phyloP scores from a whole-genome alignment of 176 grass and related monocot genomes.

The Guadua angustifolia region DNA sequence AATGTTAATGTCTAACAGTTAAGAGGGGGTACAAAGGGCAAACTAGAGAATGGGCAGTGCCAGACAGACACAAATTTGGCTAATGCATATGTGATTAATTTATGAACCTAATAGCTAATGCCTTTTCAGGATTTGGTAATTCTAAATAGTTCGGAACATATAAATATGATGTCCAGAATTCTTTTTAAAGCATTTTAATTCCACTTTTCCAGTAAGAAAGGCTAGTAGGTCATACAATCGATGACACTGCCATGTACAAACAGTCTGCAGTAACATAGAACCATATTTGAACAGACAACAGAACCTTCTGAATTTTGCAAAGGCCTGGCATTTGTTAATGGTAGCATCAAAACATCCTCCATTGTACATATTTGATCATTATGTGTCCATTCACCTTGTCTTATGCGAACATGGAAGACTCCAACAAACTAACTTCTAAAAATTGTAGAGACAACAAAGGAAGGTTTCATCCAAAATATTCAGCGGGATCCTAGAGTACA shows the following conservation, averaged over 20 bases:
- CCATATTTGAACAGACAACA: background rate
- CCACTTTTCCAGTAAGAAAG: background rate
- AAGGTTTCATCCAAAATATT: background rate
- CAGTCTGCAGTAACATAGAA: background rate
- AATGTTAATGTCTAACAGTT: too few relatives aligned
- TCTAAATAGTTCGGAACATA: background rate
- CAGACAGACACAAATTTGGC: background rate
- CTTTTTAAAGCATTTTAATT: slow-evolving; percentile 1
- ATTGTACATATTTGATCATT: background rate
- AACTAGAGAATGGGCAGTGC: background rate
- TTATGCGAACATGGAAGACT: background rate
- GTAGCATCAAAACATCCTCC: background rate
- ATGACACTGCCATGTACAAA: background rate
- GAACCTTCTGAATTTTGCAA: background rate
- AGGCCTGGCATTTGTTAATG: background rate
- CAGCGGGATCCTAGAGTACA: background rate
- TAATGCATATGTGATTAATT: slow-evolving; percentile 1
- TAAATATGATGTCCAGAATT: background rate
- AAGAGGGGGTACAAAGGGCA: background rate
- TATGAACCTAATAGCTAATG: background rate
- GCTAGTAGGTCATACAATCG: background rate
- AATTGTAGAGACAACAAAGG: background rate
- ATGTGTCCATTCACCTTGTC: background rate
- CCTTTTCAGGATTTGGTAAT: background rate
- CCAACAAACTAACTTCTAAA: background rate